Base-by-base conservation (phyloP, 495 filamentous ascomycete genomes). In the Aspergillus bertholletiae region DNA sequence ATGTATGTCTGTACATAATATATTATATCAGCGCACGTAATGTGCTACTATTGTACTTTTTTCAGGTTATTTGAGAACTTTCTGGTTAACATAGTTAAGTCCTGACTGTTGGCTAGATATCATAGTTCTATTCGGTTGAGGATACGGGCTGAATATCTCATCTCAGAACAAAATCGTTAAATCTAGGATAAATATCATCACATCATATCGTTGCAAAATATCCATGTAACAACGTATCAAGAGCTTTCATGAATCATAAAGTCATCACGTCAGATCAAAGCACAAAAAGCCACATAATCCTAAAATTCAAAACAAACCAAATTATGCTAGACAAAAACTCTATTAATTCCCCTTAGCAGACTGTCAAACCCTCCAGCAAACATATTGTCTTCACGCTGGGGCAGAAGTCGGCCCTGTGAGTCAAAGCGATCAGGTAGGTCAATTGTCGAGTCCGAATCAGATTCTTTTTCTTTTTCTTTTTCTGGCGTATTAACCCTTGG, bases 361-460 rank as follows among this genome's bases (percentile, higher is more conserved):
- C 70, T 61, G 44, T 77, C 70, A 4, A 80, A 43, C 24, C 53
- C 63, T 40, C 69, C 70, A 2, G 63, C 64, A 5, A 73, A 55
- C 15, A 74, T 64, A 54, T 75, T 69, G 9, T 72, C 67, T 6
- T 55, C 65, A 1, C 54, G 57, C 43, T 73, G 58, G 2, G 69
- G 63, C 11, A 80, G 64, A 1, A 77, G 81, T 20, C 74, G 71
- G 1, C 88, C 86, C 3, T 85, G 69, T 7, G 69, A 58, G 55
- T 90, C 86, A 56, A 91, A 90, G 0, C 88, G 77, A 40, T 83
- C 78, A 0, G 88, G 88, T 0, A 91, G 58, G 7, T 80, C 77
- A 30, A 80, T 65, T 3, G 79, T 81, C 22, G 76, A 69, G 23
- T 80, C 77, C 4, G 73, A 76, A 21, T 69, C 67, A 1, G 69